Base-by-base conservation (phyloP, 768 basidiomycete genomes). In the Glaciozyma martinii region DNA sequence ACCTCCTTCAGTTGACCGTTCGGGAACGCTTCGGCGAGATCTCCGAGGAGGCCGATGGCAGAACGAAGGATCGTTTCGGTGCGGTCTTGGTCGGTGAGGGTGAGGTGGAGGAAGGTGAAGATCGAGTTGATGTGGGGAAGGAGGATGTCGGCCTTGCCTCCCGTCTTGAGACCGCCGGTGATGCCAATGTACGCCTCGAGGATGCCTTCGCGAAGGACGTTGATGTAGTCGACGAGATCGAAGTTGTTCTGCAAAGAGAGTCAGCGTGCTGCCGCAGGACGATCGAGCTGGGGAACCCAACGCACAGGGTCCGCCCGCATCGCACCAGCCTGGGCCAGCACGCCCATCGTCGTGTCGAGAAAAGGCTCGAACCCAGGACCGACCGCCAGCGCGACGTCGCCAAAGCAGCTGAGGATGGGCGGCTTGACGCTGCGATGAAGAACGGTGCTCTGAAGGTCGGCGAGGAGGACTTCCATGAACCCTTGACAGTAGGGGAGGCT, bases 111-210 rank as follows among this genome's bases (percentile, higher is more conserved):
- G 71, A 93, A 79, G 56, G 69, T 85, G 66, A 98, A 81, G 64
- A 98, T 87, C 50, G 80, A 81, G 30, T 80, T 80, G 3, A 87
- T 82, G 73, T 93, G 85, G 12, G 85, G 82, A 25, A 90, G 78
- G 57, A 94, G 80, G 23, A 87, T 75, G 12, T 65, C 71, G 89
- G 90, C 83, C 79, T 90, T 85, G 27, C 84, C 82, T 1, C 87
- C 87, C 72, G 84, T 85, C 80, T 92, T 93, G 74, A 97, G 79
- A 0, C 88, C 92, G 44, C 89, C 86, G 65, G 97, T 85, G 68
- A 99, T 86, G 30, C 94, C 93, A 7, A 89, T 94, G 73, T 95
- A 97, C 3, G 95, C 94, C 76, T 99, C 95, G 40, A 97, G 79
- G 70, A 99, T 97, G 53, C 91, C 91, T 73, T 98, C 95, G 44